Conservation (phyloP, 1,139 yeast genomes). For the Sugiyamaella grinbergsii region DNA sequence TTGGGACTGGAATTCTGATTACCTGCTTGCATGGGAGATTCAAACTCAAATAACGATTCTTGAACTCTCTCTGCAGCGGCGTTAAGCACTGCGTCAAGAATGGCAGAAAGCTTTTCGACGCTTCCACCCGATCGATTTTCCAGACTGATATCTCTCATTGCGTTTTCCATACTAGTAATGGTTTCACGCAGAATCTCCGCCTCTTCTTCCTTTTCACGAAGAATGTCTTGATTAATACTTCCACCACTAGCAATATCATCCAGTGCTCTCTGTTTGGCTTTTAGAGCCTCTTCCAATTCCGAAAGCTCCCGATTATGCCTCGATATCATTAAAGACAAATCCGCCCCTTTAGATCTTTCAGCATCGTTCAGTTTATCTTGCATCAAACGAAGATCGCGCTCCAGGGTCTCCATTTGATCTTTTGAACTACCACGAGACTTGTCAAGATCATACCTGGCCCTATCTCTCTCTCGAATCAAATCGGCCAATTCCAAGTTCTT, state of each 20-base stretch:
- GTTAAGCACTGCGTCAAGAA: slow-evolving; percentile 72
- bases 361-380: slow-evolving; percentile 62
- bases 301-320: slow-evolving; percentile 57
- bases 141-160: slow-evolving; percentile 55
- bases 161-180: slow-evolving; percentile 58
- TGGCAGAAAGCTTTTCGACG: slow-evolving; percentile 54
- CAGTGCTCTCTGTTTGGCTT: slow-evolving; percentile 43
- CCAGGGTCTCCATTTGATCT: slow-evolving; percentile 66
- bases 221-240: slow-evolving; percentile 42
- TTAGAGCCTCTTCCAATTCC: slow-evolving; percentile 44
- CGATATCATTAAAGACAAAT: slow-evolving; percentile 60
- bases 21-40: slow-evolving; percentile 82
- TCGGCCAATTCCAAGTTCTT: slow-evolving; percentile 89
- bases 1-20: slow-evolving; percentile 77
- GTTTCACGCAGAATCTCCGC: slow-evolving; percentile 78
- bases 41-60: slow-evolving; percentile 70
- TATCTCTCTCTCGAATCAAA: slow-evolving; percentile 83
- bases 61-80: slow-evolving; percentile 75
- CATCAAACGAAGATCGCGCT: slow-evolving; percentile 65
- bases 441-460: slow-evolving; percentile 83
- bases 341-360: slow-evolving; percentile 68
- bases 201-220: slow-evolving; percentile 75
- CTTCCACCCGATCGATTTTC: slow-evolving; percentile 53
- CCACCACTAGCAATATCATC: slow-evolving; percentile 37
- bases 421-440: slow-evolving; percentile 67